Evolutionary conservation across 768 basidiomycete genomes (phyloP), one percentile per base, ranked within the genome.

Genomic region (Terana coerulea): DNA sequence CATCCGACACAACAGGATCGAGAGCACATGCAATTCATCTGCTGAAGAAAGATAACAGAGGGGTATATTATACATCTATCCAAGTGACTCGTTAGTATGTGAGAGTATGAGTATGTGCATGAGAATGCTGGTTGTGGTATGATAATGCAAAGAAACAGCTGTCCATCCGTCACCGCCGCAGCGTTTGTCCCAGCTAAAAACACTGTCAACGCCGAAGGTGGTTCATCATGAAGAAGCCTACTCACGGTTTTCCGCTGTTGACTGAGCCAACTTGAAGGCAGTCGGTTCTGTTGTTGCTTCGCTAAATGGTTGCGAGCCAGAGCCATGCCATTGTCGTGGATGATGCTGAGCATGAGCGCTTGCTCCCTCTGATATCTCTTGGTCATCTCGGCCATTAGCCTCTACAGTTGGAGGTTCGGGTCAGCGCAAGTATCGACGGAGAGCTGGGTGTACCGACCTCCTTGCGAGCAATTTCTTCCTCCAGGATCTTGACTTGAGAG

Each of bases 361-460:
- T 92, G 88, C 64, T 98, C 93, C 44, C 77, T 72, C 42, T 78
- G 76, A 64, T 91, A 91, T 33, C 82, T 76, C 52, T 73, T 75
- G 30, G 79, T 76, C 11, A 67, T 49, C 25, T 91, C 85, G 40
- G 68, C 61, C 56, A 76, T 68, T 28, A 80, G 66, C 35, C 75
- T 69, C 84, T 64, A 49, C 12, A 17, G 5, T 15, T 19, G 22
- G 26, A 21, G 40, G 14, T 26, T 15, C 25, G 28, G 15, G 52
- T 49, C 40, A 25, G 29, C 81, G n/a, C n/a, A 57, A 11, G 37
- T 34, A 22, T 46, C 9, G 25, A 25, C 26, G n/a, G 33, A 30
- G n/a, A 42, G 44, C 9, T 10, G 52, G 28, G 40, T 33, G 29
- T 21, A 22, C 26, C 15, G 6, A 83, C 83, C 68, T 81, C 86